Evolutionary conservation across 495 filamentous ascomycete genomes (phyloP).

Genomic region (Penicillium ochrochloron): DNA sequence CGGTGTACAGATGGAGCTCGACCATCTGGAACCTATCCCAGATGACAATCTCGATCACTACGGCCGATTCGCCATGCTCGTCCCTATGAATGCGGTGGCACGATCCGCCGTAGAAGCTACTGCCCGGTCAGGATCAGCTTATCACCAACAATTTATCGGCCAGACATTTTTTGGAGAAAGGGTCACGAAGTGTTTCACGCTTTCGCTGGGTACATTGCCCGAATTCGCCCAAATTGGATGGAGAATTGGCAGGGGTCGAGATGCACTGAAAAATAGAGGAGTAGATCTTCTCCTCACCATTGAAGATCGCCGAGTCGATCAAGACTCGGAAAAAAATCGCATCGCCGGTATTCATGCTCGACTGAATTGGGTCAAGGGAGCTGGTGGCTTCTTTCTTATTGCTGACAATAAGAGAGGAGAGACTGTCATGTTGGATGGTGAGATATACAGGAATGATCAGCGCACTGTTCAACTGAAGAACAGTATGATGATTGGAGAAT

Average conservation of each 20-base stretch:
- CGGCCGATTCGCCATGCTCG: neutral
- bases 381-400: neutral
- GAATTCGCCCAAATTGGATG: neutral
- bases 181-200: neutral
- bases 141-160: neutral
- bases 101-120: neutral
- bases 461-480: neutral
- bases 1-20: neutral
- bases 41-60: neutral
- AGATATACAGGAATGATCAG: neutral
- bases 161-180: neutral
- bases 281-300: neutral
- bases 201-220: neutral
- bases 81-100: neutral
- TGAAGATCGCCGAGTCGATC: neutral
- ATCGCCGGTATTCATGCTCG: neutral
- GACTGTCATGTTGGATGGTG: neutral
- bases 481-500: neutral
- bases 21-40: neutral
- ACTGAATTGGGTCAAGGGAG: neutral
- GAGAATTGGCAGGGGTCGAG: neutral
- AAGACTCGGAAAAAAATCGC: neutral
- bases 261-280: neutral
- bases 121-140: neutral
- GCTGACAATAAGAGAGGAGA: slow-evolving; percentile 1